Conservation (phyloP, 768 basidiomycete genomes). For the Lepiota venenata region DNA sequence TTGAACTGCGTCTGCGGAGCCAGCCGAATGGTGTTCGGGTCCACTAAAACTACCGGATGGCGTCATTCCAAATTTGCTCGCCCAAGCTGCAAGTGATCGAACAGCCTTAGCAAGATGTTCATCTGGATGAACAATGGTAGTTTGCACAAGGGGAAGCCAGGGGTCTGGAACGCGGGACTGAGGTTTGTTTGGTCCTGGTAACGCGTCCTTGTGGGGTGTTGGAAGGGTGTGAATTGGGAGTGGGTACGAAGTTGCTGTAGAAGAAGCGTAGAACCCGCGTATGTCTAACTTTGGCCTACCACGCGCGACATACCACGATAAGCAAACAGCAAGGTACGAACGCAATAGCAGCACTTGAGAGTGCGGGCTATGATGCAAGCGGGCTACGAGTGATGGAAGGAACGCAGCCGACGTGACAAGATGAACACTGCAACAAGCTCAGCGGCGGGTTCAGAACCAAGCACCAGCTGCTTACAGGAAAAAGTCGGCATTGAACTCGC, state of each 20-base stretch:
- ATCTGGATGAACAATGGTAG: conserved; percentile 52
- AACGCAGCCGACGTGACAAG: conserved; percentile 65
- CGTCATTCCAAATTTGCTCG: conserved; percentile 18
- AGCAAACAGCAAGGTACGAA: conserved; percentile 47
- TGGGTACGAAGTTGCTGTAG: conserved; percentile 18
- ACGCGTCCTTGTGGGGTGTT: conserved; percentile 19
- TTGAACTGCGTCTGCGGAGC: conserved; percentile 8
- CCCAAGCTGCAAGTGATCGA: conserved; percentile 31
- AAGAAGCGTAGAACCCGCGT: conserved; percentile 39
- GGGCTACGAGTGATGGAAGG: conserved; percentile 45
- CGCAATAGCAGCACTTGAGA: conserved; percentile 55
- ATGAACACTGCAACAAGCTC: conserved; percentile 46
- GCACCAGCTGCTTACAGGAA: conserved; percentile 42
- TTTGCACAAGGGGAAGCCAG: conserved; percentile 56
- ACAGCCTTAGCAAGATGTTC: conserved; percentile 42
- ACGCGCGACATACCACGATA: conserved; percentile 55
- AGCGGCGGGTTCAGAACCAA: neutral
- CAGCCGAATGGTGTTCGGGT: conserved; percentile 43
- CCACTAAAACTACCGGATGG: conserved; percentile 30
- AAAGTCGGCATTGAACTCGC: conserved; percentile 53
- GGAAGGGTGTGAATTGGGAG: conserved; percentile 17
- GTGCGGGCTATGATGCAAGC: conserved; percentile 26
- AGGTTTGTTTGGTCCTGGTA: conserved; percentile 27
- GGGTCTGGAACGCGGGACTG: conserved; percentile 43
- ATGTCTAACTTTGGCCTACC: conserved; percentile 52